Base-by-base conservation (phyloP, 2,329 filamentous ascomycete genomes). In the Bipolaris oryzae region DNA sequence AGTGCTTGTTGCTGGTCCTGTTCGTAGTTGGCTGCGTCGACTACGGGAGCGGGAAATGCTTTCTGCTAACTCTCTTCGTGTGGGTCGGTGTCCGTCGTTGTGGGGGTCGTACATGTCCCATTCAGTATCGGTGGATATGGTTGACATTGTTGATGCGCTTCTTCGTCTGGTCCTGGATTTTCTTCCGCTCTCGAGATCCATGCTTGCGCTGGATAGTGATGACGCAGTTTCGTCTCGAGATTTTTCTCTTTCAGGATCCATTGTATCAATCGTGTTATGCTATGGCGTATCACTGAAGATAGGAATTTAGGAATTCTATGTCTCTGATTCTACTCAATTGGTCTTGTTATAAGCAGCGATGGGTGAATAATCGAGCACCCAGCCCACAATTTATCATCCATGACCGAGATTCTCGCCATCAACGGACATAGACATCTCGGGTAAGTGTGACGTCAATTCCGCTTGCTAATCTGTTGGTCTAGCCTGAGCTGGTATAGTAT, bases 41-140 rank as follows among this genome's bases (percentile, higher is more conserved):
- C 64, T 69, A 20, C 63, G 64, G 3, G 64, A 63, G 39, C 66
- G 55, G 9, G 63, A 66, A n/a, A 67, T 66, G 48, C 60, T 66
- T 23, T 61, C 48, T 5, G 31, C 55, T 7, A 73, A 39, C 49
- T 73, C 70, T 6, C 53, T 41, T 20, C 53, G 52, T 0, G 64
- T 58, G 3, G 67, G 69, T 9, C 70, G 66, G 42, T 73, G 69
- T 11, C 70, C 69, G 42, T 73, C 69, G 15, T 66, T 48, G 5
- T 68, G 42, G 15, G 49, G 50, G 13, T 66, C 61, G 11, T 62
- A 57, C 13, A 59, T 51, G 34, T 52, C 44, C 28, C 10, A 31
- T n/a, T 57, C 55, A 11, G 37, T 48, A 1, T 57, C 53, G 1
- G 53, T 59, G n/a, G 57, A 58, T 16, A 57, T 56, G 7, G 57